These are phyloP conservation scores for Protostelium mycophagum DNA, from an alignment of 78 protist species.

Conservation along the genomic window DNA sequence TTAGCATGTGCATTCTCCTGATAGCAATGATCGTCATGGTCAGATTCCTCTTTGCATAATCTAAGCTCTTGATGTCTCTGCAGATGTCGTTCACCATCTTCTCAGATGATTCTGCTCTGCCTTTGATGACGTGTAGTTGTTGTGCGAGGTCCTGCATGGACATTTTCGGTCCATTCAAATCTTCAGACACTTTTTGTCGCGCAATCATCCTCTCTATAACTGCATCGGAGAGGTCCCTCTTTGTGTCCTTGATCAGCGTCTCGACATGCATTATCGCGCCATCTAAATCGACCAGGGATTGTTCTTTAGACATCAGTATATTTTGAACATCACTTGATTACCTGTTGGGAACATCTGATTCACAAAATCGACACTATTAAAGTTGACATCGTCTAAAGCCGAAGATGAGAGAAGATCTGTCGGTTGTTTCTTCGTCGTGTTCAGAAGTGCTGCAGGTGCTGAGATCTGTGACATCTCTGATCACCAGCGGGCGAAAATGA, in stretches of 20 bases:
- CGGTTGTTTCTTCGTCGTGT: too few species aligned
- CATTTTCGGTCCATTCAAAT: background rate
- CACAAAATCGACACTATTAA: background rate
- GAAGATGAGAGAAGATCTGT: too few species aligned
- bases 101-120: constrained; percentile 44
- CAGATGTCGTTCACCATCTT: constrained; percentile 58
- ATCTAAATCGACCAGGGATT: background rate
- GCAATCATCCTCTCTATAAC: background rate
- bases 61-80: constrained; percentile 51
- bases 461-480: too few species aligned
- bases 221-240: background rate
- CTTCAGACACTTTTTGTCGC: background rate
- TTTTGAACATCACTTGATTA: background rate
- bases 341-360: constrained; percentile 1
- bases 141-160: constrained; percentile 15
- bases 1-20: constrained; percentile 18
- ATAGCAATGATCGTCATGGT: constrained; percentile 31
- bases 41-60: constrained; percentile 56
- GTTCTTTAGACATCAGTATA: background rate
- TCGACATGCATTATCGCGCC: background rate
- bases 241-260: background rate
- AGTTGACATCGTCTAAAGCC: too few species aligned
- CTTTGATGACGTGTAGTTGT: constrained; percentile 22
- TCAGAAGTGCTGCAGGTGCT: too few species aligned
- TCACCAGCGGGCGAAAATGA: too few species aligned